Evolutionary conservation across 75 land plant genomes (phyloP).

Genomic region (Isoetes taiwanensis): DNA sequence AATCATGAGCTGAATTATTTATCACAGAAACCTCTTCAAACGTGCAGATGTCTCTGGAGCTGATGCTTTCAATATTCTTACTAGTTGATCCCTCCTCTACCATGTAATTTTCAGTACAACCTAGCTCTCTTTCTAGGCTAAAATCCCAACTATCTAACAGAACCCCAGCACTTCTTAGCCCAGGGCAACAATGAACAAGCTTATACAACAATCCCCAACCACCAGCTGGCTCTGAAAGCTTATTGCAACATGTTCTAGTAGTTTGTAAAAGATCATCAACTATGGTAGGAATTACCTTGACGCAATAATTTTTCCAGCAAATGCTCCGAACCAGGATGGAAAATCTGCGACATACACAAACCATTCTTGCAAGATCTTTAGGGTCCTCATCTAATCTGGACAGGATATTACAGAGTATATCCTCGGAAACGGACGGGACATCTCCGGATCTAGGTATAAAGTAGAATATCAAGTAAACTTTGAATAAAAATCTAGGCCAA

Average conservation of each 20-base stretch:
- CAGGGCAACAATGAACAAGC: conserved; percentile 83
- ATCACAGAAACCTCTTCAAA: no score
- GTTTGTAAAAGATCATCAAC: conserved; percentile 43
- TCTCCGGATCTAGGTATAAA: no score
- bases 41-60: no score
- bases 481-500: no score
- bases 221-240: conserved; percentile 30
- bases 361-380: conserved; percentile 45
- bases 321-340: conserved; percentile 31
- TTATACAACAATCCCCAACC: conserved; percentile 61
- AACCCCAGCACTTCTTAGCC: conserved; percentile 68
- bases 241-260: neutral
- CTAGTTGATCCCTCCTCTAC: neutral
- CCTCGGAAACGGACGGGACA: no score
- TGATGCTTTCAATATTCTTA: neutral
- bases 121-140: conserved; percentile 71
- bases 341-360: conserved; percentile 64
- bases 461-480: no score
- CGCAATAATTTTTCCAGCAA: conserved; percentile 45
- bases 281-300: conserved; percentile 31
- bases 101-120: conserved; percentile 29
- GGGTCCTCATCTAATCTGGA: conserved; percentile 56
- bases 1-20: no score
- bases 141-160: conserved; percentile 70
- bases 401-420: conserved; percentile 57